Evolutionary conservation across 805 yeast species (phyloP).

Genomic region (Saccharomycopsis fodiens): DNA sequence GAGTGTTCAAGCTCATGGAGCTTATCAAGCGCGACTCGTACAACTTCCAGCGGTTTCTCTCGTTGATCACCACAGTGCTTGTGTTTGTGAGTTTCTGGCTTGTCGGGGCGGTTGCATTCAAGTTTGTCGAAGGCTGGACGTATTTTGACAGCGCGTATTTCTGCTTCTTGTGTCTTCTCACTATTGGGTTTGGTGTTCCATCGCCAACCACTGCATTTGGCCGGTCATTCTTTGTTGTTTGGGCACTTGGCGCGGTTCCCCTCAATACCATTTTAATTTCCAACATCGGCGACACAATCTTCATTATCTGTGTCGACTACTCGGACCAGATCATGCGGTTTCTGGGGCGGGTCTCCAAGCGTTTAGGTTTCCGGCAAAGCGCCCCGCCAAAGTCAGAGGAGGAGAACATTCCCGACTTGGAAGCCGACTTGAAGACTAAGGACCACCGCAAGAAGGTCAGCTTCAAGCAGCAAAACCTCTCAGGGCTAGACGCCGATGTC

Average conservation of each 20-base stretch:
- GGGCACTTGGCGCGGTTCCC: conserved; percentile 83
- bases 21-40: conserved; percentile 37
- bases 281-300: conserved; percentile 56
- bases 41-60: conserved; percentile 31
- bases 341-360: conserved; percentile 1
- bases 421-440: background rate
- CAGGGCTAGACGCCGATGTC: background rate
- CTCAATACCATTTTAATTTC: conserved; percentile 77
- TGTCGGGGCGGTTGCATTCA: conserved; percentile 63
- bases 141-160: conserved; percentile 71
- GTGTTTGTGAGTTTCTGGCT: conserved; percentile 58
- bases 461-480: background rate
- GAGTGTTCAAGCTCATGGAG: conserved; percentile 51
- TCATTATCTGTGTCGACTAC: conserved; percentile 26
- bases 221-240: conserved; percentile 61
- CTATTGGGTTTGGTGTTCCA: conserved; percentile 82
- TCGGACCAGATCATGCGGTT: conserved; percentile 12
- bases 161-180: conserved; percentile 63
- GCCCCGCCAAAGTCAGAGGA: no score
- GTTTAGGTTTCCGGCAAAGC: background rate
- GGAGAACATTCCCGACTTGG: background rate
- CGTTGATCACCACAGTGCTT: conserved; percentile 33
- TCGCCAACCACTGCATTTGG: conserved; percentile 61
- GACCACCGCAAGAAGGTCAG: background rate
- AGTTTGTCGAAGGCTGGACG: conserved; percentile 57